A percentile compares a stretch with the other conserved stretches of the same genome.
These are phyloP conservation scores for Phytophthora multivora DNA, from an alignment of 352 stramenopile species.

Conservation along the genomic window DNA sequence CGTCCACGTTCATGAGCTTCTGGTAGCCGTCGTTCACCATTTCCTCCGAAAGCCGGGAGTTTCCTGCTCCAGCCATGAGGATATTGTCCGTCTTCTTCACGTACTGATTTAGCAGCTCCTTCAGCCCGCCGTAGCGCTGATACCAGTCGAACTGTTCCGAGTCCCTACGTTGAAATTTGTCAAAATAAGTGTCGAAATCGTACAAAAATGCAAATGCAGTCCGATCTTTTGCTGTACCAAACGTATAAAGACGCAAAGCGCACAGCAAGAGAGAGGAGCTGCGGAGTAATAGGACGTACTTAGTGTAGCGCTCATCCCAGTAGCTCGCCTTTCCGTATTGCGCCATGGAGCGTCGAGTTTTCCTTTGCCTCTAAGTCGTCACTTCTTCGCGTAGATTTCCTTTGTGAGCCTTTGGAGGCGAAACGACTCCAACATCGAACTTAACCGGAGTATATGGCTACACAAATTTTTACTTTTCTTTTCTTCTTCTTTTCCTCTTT, in stretches of 20 bases:
- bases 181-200: not conserved
- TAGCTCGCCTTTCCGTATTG: slow-evolving; percentile 94
- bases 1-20: slow-evolving; percentile 96
- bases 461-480: too few species aligned
- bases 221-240: not conserved
- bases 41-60: slow-evolving; percentile 94
- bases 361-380: slow-evolving; percentile 6
- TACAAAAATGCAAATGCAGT: not conserved
- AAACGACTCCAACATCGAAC: too few species aligned
- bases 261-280: not conserved
- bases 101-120: slow-evolving; percentile 91
- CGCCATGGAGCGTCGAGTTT: slow-evolving; percentile 46
- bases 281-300: slow-evolving; percentile 48
- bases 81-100: slow-evolving; percentile 95
- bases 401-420: too few species aligned
- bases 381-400: not conserved
- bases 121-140: slow-evolving; percentile 91
- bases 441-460: too few species aligned
- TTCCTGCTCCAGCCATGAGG: slow-evolving; percentile 93
- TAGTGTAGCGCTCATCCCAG: slow-evolving; percentile 96
- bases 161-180: slow-evolving; percentile 52
- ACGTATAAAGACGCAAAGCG: not conserved
- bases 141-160: slow-evolving; percentile 96
- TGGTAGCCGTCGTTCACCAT: slow-evolving; percentile 96
- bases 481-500: too few species aligned